Evolutionary conservation across 2,329 filamentous ascomycete genomes (phyloP).

Genomic region (Calonectria naviculata): DNA sequence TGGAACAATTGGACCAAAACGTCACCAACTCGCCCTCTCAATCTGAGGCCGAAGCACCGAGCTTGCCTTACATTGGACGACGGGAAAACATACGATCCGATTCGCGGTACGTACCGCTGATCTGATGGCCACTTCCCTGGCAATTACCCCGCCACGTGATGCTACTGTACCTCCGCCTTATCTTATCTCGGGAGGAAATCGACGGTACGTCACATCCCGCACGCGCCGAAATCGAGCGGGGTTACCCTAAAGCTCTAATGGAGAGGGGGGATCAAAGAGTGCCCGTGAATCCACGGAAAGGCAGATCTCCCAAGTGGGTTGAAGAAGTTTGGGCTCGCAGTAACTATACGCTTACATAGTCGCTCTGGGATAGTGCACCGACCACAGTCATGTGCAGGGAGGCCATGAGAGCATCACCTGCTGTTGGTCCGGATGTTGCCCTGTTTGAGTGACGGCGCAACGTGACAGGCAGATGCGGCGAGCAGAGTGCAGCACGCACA

Average conservation of each 20-base stretch:
- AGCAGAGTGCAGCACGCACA: constrained; percentile 6
- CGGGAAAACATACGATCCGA: constrained; percentile 23
- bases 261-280: not conserved
- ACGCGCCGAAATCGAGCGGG: not conserved
- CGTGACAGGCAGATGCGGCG: constrained; percentile 15
- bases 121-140: not conserved
- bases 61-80: constrained; percentile 9
- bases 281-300: not conserved
- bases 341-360: too few species aligned
- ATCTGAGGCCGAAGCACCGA: constrained; percentile 10
- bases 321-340: too few species aligned
- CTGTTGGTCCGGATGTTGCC: not conserved
- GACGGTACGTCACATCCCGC: constrained; percentile 5
- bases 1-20: not conserved
- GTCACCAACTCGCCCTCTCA: constrained; percentile 20
- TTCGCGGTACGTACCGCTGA: not conserved
- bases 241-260: constrained; percentile 11
- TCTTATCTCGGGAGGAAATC: constrained; percentile 6
- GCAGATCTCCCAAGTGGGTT: not conserved
- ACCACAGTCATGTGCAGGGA: not conserved
- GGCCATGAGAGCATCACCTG: constrained; percentile 11
- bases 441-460: constrained; percentile 12
- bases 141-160: constrained; percentile 24
- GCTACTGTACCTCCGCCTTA: constrained; percentile 14
- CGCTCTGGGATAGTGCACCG: too few species aligned